Evolutionary conservation across 805 yeast species (phyloP), one percentile per base, ranked within the genome.

Genomic region (Saturnispora dispora): DNA sequence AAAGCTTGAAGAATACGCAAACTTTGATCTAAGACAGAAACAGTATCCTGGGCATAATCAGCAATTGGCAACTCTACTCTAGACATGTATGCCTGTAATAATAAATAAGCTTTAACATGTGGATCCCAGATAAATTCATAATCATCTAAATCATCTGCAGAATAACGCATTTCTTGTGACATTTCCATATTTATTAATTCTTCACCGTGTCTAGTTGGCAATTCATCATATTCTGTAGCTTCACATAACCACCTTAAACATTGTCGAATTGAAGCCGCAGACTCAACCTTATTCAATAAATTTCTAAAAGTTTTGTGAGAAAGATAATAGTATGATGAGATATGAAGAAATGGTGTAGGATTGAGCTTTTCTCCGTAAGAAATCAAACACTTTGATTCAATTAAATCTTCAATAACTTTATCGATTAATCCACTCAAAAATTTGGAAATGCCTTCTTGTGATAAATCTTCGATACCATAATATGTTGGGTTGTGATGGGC

Each of bases 31-130:
- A 93, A 71, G 9, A 93, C 96, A 0, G 97, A 83, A 13, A 89
- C 80, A 0, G 96, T 89, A 66, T 93, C 99, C 63, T 91, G 98
- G 9, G 85, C 74, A 63, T 93, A 93, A 72, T 93, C 99, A 0
- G 96, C 95, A 61, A 93, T 87, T 2, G 98, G 99, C 46, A 93
- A 71, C 53, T 87, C 93, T 5, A 80, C 71, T 46, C 89, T 69
- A 36, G 78, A 70, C 76, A 86, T 78, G 58, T 75, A 83, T 0
- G 91, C 90, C 63, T 86, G 93, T 8, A 85, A 62, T 57, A 86
- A 72, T 54, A 86, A 69, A 58, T 75, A 86, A 2, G 88, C 81
- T 63, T 86, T 86, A 57, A 86, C 86, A 63, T 86, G 95, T 5
- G 95, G 93, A 63, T 89, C 95, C 83, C 93, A 88, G 67, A 88